A percentile compares a stretch with the other conserved stretches of the same genome.
Conservation (phyloP, 1,139 yeast genomes). For the Candida smagusa region DNA sequence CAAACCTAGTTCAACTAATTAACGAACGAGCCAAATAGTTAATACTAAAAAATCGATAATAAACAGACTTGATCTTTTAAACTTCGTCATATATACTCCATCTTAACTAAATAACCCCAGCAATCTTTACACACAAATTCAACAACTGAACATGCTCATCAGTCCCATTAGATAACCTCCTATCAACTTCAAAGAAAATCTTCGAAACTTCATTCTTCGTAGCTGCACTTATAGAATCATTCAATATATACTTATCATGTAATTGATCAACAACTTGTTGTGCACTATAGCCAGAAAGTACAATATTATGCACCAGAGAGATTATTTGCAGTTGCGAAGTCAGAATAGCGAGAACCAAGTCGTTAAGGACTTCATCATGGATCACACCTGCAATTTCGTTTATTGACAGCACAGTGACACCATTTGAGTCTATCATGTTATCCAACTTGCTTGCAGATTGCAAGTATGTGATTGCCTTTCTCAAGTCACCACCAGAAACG, state of each 20-base stretch:
- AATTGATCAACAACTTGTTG: conserved; percentile 74
- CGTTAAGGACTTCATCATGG: conserved; percentile 50
- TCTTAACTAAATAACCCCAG: conserved; percentile 28
- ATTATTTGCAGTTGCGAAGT: conserved; percentile 35
- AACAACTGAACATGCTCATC: conserved; percentile 86
- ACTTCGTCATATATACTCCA: too few species aligned
- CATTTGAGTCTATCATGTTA: conserved; percentile 21
- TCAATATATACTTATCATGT: conserved; percentile 68
- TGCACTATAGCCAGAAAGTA: conserved; percentile 84
- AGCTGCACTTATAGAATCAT: conserved; percentile 48
- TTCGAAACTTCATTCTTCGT: conserved; percentile 66
- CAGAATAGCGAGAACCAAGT: conserved; percentile 39
- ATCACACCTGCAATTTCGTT: conserved; percentile 86
- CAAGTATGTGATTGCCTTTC: conserved; percentile 86
- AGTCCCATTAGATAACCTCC: conserved; percentile 75
- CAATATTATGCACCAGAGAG: conserved; percentile 48
- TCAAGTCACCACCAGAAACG: conserved; percentile 82
- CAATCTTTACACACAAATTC: conserved; percentile 60
- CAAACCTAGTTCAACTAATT: too few species aligned
- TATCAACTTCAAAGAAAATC: conserved; percentile 72
- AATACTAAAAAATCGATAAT: too few species aligned
- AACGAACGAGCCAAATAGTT: too few species aligned
- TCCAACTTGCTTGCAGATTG: conserved; percentile 81
- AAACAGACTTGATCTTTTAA: too few species aligned
- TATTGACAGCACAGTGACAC: conserved; percentile 44